Conservation (phyloP, 129 eudicot species). For the Helianthus annuus region DNA sequence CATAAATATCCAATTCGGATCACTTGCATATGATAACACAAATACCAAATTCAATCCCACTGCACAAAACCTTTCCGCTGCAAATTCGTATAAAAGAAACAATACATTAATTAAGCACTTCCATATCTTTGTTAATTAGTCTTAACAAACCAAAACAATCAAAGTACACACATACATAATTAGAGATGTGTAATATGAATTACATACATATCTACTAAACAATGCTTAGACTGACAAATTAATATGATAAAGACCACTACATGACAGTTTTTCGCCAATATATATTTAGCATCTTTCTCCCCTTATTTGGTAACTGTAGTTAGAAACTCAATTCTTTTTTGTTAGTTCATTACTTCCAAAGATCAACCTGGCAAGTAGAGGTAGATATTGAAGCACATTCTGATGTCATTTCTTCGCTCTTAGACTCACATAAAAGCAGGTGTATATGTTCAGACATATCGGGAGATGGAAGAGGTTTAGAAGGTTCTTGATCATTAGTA, state of each 20-base stretch:
- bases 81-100: neutral
- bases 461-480: constrained; percentile 29
- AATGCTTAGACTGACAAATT: constrained; percentile 17
- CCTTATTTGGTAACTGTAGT: constrained; percentile 19
- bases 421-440: constrained; percentile 43
- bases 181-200: constrained; percentile 27
- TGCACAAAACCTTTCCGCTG: too few relatives aligned
- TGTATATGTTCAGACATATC: constrained; percentile 51
- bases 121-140: constrained; percentile 31
- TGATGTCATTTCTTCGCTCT: constrained; percentile 49
- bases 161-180: constrained; percentile 28
- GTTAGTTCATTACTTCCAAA: constrained; percentile 50
- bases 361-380: constrained; percentile 64
- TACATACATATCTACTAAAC: constrained; percentile 14
- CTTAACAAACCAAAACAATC: constrained; percentile 30
- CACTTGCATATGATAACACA: too few relatives aligned
- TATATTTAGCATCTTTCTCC: constrained; percentile 22
- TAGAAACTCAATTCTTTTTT: neutral
- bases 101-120: constrained; percentile 18
- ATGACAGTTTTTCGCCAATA: constrained; percentile 28
- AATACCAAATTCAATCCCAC: too few relatives aligned
- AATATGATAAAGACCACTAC: constrained; percentile 16
- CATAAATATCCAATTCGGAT: too few relatives aligned
- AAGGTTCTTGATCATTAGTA: constrained; percentile 50
- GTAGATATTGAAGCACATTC: constrained; percentile 61